Evolutionary conservation across 2,329 filamentous ascomycete genomes (phyloP).

Genomic region (Stagonosporopsis vannaccii): DNA sequence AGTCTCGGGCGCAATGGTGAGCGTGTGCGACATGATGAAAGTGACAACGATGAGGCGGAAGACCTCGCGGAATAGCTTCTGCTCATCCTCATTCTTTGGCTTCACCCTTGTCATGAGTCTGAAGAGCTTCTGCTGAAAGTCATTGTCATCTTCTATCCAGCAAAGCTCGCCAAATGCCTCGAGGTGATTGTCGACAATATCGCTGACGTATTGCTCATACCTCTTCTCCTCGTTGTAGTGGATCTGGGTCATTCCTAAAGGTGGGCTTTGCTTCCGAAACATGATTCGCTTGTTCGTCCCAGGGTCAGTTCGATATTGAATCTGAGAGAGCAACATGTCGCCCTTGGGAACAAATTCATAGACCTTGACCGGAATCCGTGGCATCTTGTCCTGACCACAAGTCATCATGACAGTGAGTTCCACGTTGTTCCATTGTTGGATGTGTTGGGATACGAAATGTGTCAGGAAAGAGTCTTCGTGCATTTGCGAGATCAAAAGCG

Average conservation of each 20-base stretch:
- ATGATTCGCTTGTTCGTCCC: slow-evolving; percentile 41
- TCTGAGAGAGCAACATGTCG: slow-evolving; percentile 49
- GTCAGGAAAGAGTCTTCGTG: slow-evolving; percentile 54
- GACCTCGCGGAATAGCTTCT: slow-evolving; percentile 53
- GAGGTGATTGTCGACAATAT: slow-evolving; percentile 52
- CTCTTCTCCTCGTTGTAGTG: slow-evolving; percentile 54
- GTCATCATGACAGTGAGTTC: slow-evolving; percentile 54
- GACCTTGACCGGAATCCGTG: slow-evolving; percentile 54
- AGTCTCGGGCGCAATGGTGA: slow-evolving; percentile 53
- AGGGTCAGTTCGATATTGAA: slow-evolving; percentile 53
- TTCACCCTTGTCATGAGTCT: slow-evolving; percentile 51
- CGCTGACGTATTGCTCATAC: slow-evolving; percentile 55
- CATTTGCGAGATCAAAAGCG: slow-evolving; percentile 50
- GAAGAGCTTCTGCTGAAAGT: slow-evolving; percentile 54
- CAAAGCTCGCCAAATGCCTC: slow-evolving; percentile 52
- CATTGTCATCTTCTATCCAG: slow-evolving; percentile 55
- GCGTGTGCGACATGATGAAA: slow-evolving; percentile 58
- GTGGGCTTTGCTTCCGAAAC: slow-evolving; percentile 52
- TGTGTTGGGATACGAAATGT: slow-evolving; percentile 49
- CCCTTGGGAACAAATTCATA: slow-evolving; percentile 56
- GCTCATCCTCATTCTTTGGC: slow-evolving; percentile 50
- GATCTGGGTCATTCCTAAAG: slow-evolving; percentile 55
- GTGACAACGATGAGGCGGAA: slow-evolving; percentile 57
- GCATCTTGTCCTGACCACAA: slow-evolving; percentile 51
- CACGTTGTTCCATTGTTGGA: slow-evolving; percentile 46